Base-by-base conservation (phyloP, 495 filamentous ascomycete genomes). In the Daldinia loculata region DNA sequence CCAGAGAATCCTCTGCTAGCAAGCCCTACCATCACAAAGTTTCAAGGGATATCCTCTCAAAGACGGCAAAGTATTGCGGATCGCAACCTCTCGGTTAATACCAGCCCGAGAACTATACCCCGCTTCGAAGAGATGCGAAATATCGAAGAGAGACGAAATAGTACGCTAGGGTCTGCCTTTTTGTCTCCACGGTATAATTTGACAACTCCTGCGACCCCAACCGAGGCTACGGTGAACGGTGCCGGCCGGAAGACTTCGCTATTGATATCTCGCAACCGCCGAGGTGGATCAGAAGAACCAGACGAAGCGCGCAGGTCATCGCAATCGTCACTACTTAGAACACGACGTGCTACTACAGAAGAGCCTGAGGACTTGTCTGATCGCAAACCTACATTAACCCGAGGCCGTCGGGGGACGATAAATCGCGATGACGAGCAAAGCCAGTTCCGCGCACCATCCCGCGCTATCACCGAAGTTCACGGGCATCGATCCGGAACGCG, bases 51-150 rank as follows among this genome's bases (percentile, higher is more conserved):
- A 74, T 22, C 76, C 8, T 7, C 66, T 51, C 68, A 70, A 50
- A 74, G 81, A 45, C 77, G 82, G 26, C 78, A 77, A 15, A 84
- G 80, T 38, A 63, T 74, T 15, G 56, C 70, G 5, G 82, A 83
- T 15, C 74, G 76, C 32, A 66, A 55, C 24, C 39, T 78, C 9
- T 27, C 77, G 60, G 56, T 79, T 60, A 83, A 76, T 76, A 82
- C 82, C 15, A 91, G 87, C 71, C 86, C 84, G 11, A 87, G 92
- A 69, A 85, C 90, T 8, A 80, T 89, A 45, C 90, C 89, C 70
- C 89, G 91, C 17, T 83, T 92, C 34, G 92, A 95, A 76, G 90
- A 91, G 55, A 89, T 89, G 69, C 85, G 93, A 57, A 83, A 83
- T 53, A 93, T 87, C 51, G 76, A 91, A 53, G 80, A 48, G 2